These are phyloP conservation scores for Saccharomycopsis schoenii DNA, from an alignment of 805 yeast species.

Conservation along the genomic window DNA sequence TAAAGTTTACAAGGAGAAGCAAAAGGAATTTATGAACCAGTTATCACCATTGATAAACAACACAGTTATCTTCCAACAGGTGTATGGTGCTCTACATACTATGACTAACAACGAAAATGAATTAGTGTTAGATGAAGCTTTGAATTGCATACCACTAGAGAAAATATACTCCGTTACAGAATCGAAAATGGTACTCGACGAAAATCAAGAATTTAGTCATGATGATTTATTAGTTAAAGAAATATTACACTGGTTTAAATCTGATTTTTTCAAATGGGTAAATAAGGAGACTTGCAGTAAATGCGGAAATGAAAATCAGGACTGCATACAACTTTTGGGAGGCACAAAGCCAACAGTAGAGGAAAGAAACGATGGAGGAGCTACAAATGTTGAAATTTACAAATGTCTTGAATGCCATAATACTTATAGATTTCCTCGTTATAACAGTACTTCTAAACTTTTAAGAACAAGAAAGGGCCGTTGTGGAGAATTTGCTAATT, in stretches of 20 bases:
- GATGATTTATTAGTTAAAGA: constrained; percentile 52
- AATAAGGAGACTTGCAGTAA: constrained; percentile 51
- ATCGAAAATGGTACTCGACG: constrained; percentile 27
- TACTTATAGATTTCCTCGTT: constrained; percentile 59
- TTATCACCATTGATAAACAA: background rate
- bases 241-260: constrained; percentile 59
- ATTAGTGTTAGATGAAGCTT: constrained; percentile 41
- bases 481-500: constrained; percentile 94
- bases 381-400: constrained; percentile 55
- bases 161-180: constrained; percentile 55
- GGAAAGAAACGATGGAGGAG: constrained; percentile 39
- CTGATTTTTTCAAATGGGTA: constrained; percentile 77
- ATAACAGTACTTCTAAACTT: constrained; percentile 55
- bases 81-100: background rate
- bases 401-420: constrained; percentile 43
- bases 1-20: background rate
- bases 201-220: constrained; percentile 25
- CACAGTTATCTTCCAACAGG: background rate
- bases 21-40: background rate
- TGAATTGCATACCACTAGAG: constrained; percentile 55
- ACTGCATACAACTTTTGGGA: constrained; percentile 32
- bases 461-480: constrained; percentile 61
- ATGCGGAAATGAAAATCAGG: constrained; percentile 37
- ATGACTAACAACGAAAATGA: constrained; percentile 33
- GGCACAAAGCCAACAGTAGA: constrained; percentile 32